Conservation (phyloP, 805 yeast species). For the Soucietia sequanensis region DNA sequence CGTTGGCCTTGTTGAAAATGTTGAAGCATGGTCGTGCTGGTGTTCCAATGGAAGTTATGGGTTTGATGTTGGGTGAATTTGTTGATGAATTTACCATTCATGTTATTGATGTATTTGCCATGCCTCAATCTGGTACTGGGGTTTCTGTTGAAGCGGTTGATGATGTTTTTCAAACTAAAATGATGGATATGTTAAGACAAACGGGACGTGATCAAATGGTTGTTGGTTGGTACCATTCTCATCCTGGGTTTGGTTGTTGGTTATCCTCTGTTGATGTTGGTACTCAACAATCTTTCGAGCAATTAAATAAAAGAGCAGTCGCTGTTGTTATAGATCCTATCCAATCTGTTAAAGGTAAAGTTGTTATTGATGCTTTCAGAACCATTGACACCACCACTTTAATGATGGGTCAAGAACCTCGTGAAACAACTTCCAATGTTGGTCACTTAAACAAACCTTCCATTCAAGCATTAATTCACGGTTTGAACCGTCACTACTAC, state of each 20-base stretch:
- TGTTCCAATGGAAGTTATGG: slow-evolving; percentile 84
- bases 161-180: slow-evolving; percentile 96
- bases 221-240: slow-evolving; percentile 99
- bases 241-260: slow-evolving; percentile 99
- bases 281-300: slow-evolving; percentile 97
- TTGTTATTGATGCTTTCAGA: slow-evolving; percentile 97
- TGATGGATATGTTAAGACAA: slow-evolving; percentile 99
- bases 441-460: slow-evolving; percentile 96
- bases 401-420: slow-evolving; percentile 96
- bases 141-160: slow-evolving; percentile 99
- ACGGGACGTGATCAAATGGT: slow-evolving; percentile 99
- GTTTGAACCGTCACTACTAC: slow-evolving; percentile 94
- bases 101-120: slow-evolving; percentile 97
- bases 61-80: slow-evolving; percentile 96
- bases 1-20: slow-evolving; percentile 93
- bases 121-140: slow-evolving; percentile 99
- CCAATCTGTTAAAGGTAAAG: slow-evolving; percentile 98
- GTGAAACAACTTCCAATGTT: slow-evolving; percentile 94
- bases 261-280: slow-evolving; percentile 94
- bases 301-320: slow-evolving; percentile 90
- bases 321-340: slow-evolving; percentile 99
- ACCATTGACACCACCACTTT: slow-evolving; percentile 82
- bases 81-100: slow-evolving; percentile 96
- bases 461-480: slow-evolving; percentile 95
- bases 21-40: slow-evolving; percentile 96